Percentiles rank a stretch among this genome's conserved stretches.
Evolutionary conservation across 345 rosid genomes (phyloP).

Genomic region (Excoecaria agallocha): DNA sequence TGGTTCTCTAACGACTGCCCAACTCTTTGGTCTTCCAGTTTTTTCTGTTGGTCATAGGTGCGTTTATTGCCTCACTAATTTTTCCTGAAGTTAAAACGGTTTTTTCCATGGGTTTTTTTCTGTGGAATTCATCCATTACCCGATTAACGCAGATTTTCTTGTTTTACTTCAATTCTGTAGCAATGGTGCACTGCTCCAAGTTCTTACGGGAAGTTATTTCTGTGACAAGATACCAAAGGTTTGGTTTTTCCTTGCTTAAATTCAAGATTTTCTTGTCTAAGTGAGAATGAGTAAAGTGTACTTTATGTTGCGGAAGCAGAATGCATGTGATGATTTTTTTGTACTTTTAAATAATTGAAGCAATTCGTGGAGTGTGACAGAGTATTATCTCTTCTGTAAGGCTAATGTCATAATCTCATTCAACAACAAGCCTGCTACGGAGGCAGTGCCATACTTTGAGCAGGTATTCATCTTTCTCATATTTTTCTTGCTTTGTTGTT

Average conservation of each 20-base stretch:
- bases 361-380: slow-evolving; percentile 43
- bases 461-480: slow-evolving; percentile 50
- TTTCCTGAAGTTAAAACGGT: neutral
- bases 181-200: slow-evolving; percentile 94
- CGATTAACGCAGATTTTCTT: neutral
- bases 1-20: slow-evolving; percentile 48
- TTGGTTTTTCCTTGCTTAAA: slow-evolving; percentile 20
- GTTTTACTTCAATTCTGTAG: slow-evolving; percentile 39
- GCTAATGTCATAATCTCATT: slow-evolving; percentile 88
- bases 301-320: slow-evolving; percentile 15
- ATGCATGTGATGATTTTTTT: slow-evolving; percentile 18
- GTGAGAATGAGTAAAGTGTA: neutral
- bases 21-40: slow-evolving; percentile 62
- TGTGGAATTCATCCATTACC: neutral
- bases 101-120: slow-evolving; percentile 7
- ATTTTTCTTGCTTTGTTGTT: neutral
- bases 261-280: slow-evolving; percentile 3
- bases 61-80: neutral
- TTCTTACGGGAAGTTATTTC: slow-evolving; percentile 81
- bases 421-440: slow-evolving; percentile 94
- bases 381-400: slow-evolving; percentile 57
- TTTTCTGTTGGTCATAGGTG: slow-evolving; percentile 92
- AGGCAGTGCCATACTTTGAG: slow-evolving; percentile 97
- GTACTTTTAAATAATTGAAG: slow-evolving; percentile 14
- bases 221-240: slow-evolving; percentile 89